Conservation (phyloP, 2,329 filamentous ascomycete species). For the Leptographium galeiforme region DNA sequence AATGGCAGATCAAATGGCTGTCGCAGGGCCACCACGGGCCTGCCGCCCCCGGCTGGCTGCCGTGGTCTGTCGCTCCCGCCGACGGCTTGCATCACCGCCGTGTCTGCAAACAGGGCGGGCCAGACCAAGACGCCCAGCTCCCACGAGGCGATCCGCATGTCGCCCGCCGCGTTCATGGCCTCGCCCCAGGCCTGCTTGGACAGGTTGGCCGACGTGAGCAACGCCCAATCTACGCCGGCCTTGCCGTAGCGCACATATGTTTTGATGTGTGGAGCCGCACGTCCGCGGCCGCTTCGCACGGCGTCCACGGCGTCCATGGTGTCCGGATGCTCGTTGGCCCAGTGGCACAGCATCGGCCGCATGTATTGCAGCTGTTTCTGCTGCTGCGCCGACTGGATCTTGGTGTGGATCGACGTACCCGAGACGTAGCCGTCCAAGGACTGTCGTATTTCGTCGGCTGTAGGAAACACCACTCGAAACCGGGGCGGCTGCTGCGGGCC, state of each 20-base stretch:
- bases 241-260: constrained; percentile 55
- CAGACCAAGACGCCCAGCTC: constrained; percentile 76
- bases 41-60: constrained; percentile 10
- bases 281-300: constrained; percentile 44
- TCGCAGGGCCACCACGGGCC: constrained; percentile 49
- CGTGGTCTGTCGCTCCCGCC: constrained; percentile 48
- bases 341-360: constrained; percentile 57
- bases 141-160: constrained; percentile 64
- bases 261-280: constrained; percentile 78
- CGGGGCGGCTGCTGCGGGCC: constrained; percentile 22
- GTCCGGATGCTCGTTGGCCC: constrained; percentile 48
- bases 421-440: constrained; percentile 68
- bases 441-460: constrained; percentile 59
- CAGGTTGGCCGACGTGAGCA: constrained; percentile 82
- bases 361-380: constrained; percentile 62
- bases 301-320: constrained; percentile 20
- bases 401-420: constrained; percentile 71
- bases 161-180: constrained; percentile 36
- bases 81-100: constrained; percentile 50
- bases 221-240: constrained; percentile 64
- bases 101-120: constrained; percentile 45
- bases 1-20: constrained; percentile 77
- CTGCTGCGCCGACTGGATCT: constrained; percentile 56
- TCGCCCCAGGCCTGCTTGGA: constrained; percentile 85
- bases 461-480: constrained; percentile 70